phyloP scores from a whole-genome alignment of 1,284 basidiomycete species.

The Chalciporus sp. region DNA sequence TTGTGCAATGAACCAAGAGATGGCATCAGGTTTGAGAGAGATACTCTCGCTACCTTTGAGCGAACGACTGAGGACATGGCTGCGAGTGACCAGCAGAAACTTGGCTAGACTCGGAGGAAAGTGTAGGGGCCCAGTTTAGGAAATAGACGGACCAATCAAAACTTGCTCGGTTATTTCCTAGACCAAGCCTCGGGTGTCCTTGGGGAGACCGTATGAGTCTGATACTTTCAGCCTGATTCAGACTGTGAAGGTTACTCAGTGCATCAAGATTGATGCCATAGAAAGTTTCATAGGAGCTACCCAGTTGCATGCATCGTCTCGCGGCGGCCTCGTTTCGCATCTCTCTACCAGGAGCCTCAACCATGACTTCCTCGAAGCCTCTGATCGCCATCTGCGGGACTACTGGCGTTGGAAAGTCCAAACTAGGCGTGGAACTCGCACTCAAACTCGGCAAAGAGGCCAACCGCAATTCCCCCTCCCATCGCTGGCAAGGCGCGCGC shows the following conservation, averaged over 20 bases:
- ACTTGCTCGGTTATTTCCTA: not conserved
- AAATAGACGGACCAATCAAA: not conserved
- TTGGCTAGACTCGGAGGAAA: not conserved
- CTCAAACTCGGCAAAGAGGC: conserved; percentile 47
- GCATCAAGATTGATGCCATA: not conserved
- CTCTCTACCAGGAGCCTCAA: not conserved
- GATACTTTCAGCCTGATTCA: too few species aligned
- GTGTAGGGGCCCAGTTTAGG: not conserved
- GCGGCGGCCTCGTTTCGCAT: not conserved
- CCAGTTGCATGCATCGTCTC: not conserved
- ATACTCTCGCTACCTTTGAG: conserved; percentile 40
- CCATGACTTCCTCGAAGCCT: conserved; percentile 42
- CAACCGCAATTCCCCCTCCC: conserved; percentile 16
- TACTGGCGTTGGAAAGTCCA: conserved; percentile 97
- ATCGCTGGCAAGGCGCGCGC: conserved; percentile 61
- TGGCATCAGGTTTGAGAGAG: conserved; percentile 65
- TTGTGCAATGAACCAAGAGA: conserved; percentile 64
- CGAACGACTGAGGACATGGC: conserved; percentile 36
- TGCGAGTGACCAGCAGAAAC: not conserved
- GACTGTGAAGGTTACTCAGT: too few species aligned
- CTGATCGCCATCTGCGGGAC: conserved; percentile 90
- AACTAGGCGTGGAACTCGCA: conserved; percentile 88
- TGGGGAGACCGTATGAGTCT: too few species aligned
- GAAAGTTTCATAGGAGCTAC: not conserved
- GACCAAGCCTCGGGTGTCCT: too few species aligned